Evolutionary conservation across 2,329 filamentous ascomycete species (phyloP), one percentile per base, ranked within the genome.

Genomic region (Venturia asperata): DNA sequence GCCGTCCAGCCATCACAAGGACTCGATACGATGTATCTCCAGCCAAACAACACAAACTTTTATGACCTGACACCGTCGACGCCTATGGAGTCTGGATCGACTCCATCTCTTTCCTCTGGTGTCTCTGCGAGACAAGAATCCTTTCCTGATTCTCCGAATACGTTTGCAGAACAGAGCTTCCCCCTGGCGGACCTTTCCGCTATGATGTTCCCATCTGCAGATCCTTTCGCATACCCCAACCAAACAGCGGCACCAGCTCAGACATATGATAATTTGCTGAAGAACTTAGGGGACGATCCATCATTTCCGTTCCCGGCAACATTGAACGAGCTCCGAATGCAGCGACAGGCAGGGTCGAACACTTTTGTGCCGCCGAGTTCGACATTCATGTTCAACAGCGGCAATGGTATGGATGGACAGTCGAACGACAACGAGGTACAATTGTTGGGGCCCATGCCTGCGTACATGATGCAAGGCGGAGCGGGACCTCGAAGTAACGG

Each of bases 181-280:
- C 77, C 76, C 10, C 78, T 92, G 19, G 84, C 88, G 68, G 89
- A 90, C 72, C 81, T 92, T 7, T 87, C 87, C 66, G 85, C 87
- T 3, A 85, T 92, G 77, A 92, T 93, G 87, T 93, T 93, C 71
- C 87, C 89, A 1, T 88, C 88, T 0, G 83, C 85, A 42, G 89
- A 93, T 70, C 89, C 90, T 0, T 88, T 93, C 68, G 88, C 87
- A 0, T 94, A 93, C 70, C 89, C 89, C 0, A 91, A 88, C 70
- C 88, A 91, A 43, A 61, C 39, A 37, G 60, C 64, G 1, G 13
- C 65, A 39, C 41, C 39, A 52, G 45, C 55, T 5, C 64, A 62
- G 19, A 68, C 86, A 88, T 0, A 85, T 88, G 78, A 86, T 88
- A 41, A 80, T 77, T 0, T 81, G 81, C 67, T 66, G 70, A 72